Conservation (phyloP, 305 asterid genomes). For the Fraxinus nigra region DNA sequence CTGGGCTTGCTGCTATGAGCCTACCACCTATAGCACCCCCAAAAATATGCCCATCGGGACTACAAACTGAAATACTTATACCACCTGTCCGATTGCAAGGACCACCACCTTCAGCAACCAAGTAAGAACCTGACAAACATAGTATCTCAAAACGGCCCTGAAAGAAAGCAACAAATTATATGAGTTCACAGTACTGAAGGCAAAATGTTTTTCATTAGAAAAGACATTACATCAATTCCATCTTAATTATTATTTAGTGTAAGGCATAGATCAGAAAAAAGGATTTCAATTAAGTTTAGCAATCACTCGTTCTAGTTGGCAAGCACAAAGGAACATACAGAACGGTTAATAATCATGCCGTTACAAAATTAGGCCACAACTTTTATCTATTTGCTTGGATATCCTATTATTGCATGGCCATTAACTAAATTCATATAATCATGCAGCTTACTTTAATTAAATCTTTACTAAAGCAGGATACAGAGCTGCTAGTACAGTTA, state of each 20-base stretch:
- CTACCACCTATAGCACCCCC: constrained; percentile 97
- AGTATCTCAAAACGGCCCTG: constrained; percentile 92
- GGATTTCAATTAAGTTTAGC: not conserved
- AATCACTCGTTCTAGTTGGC: not conserved
- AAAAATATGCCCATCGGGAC: constrained; percentile 81
- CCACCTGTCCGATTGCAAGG: constrained; percentile 88
- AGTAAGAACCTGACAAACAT: constrained; percentile 85
- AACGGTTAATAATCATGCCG: not conserved
- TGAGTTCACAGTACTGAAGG: not conserved
- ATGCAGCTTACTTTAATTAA: not conserved
- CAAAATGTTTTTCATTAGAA: not conserved
- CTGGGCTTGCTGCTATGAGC: constrained; percentile 72
- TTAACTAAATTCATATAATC: not conserved
- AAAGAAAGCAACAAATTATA: constrained; percentile 18
- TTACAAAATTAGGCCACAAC: not conserved
- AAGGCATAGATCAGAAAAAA: not conserved
- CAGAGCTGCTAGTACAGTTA: not conserved
- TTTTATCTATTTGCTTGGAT: not conserved
- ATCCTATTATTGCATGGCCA: not conserved
- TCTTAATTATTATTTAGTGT: not conserved
- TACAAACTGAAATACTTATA: constrained; percentile 79
- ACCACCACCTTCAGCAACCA: constrained; percentile 79
- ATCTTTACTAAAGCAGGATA: not conserved
- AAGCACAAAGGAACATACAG: not conserved
- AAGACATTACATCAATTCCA: not conserved